Evolutionary conservation across 441 rosid species (phyloP).

Genomic region (Hypseocharis bilobata): DNA sequence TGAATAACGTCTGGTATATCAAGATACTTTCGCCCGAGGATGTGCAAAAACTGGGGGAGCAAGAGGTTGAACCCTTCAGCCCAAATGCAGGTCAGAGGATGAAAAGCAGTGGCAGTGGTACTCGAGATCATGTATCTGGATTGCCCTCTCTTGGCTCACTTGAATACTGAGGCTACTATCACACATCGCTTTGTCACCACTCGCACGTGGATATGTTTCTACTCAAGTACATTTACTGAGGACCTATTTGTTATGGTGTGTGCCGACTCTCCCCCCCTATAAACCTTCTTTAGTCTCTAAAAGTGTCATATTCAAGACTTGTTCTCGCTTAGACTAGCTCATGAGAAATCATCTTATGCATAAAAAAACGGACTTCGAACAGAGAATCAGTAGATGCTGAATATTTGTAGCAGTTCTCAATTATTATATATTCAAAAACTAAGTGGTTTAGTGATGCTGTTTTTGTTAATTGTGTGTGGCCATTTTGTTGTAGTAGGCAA

Average conservation of each 20-base stretch:
- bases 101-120: background rate
- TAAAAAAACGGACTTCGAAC: background rate
- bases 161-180: slow-evolving; percentile 1
- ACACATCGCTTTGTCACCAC: background rate
- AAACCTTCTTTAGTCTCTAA: background rate
- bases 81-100: slow-evolving; percentile 5
- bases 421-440: too few relatives aligned
- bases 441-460: too few relatives aligned
- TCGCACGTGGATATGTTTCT: background rate
- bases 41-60: slow-evolving; percentile 5
- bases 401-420: too few relatives aligned
- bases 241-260: background rate
- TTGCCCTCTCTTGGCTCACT: background rate
- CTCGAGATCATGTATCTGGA: background rate
- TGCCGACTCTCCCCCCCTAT: background rate
- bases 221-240: background rate
- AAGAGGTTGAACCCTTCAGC: slow-evolving; percentile 3
- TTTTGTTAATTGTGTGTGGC: too few relatives aligned
- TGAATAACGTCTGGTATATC: slow-evolving; percentile 6
- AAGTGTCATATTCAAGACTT: background rate
- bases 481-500: too few relatives aligned
- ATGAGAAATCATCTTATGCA: background rate
- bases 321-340: background rate
- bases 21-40: slow-evolving; percentile 3
- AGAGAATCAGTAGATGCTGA: background rate